Evolutionary conservation across 441 rosid species (phyloP), one percentile per base, ranked within the genome.

Genomic region (Viola pubescens): DNA sequence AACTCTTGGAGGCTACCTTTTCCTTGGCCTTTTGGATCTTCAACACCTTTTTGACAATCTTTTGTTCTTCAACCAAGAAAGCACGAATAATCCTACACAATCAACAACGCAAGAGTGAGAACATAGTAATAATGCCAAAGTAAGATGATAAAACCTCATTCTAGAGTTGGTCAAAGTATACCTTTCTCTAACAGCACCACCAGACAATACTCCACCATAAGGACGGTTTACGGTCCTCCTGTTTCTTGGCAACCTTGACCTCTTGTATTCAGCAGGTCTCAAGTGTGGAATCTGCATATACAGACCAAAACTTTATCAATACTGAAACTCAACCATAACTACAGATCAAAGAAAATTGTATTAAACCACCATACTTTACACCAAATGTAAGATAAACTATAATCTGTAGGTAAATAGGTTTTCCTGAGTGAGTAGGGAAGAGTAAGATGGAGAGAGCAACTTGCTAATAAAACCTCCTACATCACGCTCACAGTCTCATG

Each of bases 11-110:
- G 57, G 75, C 66, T n/a, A 38, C 79, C 76, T 79, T 83, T 63
- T 80, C 88, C 69, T 83, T 83, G 12, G 83, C 56, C 78, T 80
- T 83, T 45, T 83, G 88, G 58, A 83, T 78, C 82, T 83, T 83
- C 75, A 83, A 69, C 14, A 83, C 85, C 76, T 83, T 83, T 62
- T 83, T 82, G 70, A 82, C 87, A 58, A 82, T 79, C 82, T 82
- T 82, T 57, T 82, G 87, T 69, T 82, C 84, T 70, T 83, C 85
- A 52, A 83, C 85, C 74, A 80, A 68, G 62, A 80, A 83, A 10
- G 88, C 88, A 0, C 83, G 73, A 12, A 80, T 79, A 50, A 82
- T 80, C 79, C 88, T 82, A 43, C 26, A 53, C 41, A 38, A 10
- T 0, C 26, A 52, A 37, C n/a, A 45, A 43, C 9, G 0, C 1